Evolutionary conservation across 2,329 filamentous ascomycete genomes (phyloP).

Genomic region (Raffaelea ambrosiae): DNA sequence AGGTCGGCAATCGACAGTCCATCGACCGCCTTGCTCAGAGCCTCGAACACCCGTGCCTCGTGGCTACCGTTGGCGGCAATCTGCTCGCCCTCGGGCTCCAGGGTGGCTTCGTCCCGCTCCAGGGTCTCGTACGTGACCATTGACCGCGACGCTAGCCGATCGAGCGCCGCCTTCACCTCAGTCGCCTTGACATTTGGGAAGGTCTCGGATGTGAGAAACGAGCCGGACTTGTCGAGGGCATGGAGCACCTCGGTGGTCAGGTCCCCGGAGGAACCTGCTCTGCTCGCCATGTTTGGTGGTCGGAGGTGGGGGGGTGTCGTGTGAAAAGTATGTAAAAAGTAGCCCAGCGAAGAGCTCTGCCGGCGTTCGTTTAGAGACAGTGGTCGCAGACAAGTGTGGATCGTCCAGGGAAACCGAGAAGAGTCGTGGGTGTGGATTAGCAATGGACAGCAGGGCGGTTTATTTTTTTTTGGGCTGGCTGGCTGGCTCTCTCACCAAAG

Average conservation of each 20-base stretch:
- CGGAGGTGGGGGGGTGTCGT: neutral
- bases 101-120: conserved; percentile 65
- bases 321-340: neutral
- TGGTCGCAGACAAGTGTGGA: too few relatives aligned
- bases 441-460: neutral
- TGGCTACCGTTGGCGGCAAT: conserved; percentile 71
- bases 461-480: neutral
- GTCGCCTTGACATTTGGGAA: conserved; percentile 60
- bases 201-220: conserved; percentile 58
- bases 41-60: conserved; percentile 75
- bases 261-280: conserved; percentile 34
- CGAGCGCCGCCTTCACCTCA: conserved; percentile 77
- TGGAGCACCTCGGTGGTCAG: conserved; percentile 58
- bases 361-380: neutral
- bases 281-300: conserved; percentile 13
- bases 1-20: conserved; percentile 74
- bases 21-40: conserved; percentile 61
- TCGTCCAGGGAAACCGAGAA: too few relatives aligned
- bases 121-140: conserved; percentile 84
- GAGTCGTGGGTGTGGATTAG: too few relatives aligned
- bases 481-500: neutral
- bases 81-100: conserved; percentile 67
- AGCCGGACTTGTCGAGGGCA: conserved; percentile 53
- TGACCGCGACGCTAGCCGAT: conserved; percentile 72
- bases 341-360: neutral